Conservation (phyloP, 1,139 yeast genomes). For the Meyerozyma guilliermondii region DNA sequence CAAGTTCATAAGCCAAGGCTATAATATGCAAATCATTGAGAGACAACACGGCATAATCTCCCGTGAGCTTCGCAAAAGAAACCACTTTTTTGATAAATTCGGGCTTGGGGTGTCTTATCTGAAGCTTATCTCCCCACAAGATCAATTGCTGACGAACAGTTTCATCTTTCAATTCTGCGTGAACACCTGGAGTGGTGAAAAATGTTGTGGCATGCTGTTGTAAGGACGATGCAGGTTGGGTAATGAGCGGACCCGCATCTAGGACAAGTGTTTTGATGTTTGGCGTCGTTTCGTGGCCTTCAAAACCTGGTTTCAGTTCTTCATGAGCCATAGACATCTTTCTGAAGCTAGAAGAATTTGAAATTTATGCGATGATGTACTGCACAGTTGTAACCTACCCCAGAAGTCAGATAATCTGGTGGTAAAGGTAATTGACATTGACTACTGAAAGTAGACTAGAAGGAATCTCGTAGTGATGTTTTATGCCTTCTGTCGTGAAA, state of each 20-base stretch:
- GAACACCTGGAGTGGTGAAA: constrained; percentile 90
- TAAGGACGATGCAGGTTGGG: constrained; percentile 74
- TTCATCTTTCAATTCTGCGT: constrained; percentile 81
- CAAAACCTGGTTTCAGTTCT: neutral
- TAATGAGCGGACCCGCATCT: constrained; percentile 93
- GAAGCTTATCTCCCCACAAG: constrained; percentile 67
- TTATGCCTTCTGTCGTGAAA: too few relatives aligned
- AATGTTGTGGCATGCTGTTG: constrained; percentile 64
- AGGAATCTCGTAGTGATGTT: neutral
- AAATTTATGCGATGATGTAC: neutral
- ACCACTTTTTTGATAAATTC: constrained; percentile 60
- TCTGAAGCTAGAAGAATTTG: neutral
- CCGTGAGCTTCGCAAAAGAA: constrained; percentile 79
- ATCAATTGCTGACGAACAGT: constrained; percentile 70
- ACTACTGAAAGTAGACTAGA: too few relatives aligned
- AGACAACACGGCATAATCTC: constrained; percentile 85
- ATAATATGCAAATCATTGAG: constrained; percentile 88
- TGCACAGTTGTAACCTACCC: neutral
- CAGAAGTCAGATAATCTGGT: too few relatives aligned
- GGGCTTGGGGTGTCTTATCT: constrained; percentile 70
- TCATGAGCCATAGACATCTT: neutral
- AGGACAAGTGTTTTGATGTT: constrained; percentile 57
- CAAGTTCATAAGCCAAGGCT: constrained; percentile 87
- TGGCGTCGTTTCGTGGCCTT: neutral
- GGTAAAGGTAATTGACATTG: too few relatives aligned